Conservation (phyloP, 164 flowering plant species). For the Macadamia tetraphylla region DNA sequence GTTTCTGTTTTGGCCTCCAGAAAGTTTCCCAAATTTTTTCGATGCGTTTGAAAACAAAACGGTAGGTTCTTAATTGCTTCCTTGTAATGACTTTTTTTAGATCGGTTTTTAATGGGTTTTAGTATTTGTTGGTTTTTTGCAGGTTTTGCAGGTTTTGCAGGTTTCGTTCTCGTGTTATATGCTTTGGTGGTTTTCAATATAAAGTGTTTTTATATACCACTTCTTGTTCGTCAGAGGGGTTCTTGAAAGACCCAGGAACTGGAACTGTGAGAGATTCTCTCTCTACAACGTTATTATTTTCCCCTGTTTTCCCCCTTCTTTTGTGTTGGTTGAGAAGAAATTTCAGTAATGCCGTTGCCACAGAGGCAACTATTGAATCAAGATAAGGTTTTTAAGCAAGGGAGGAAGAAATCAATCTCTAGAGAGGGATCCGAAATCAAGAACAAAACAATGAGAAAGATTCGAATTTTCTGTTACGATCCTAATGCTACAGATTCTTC, state of each 20-base stretch:
- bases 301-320: conserved; percentile 1
- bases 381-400: conserved; percentile 20
- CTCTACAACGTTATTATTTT: conserved; percentile 4
- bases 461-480: conserved; percentile 61
- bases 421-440: neutral
- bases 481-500: conserved; percentile 82
- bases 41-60: conserved; percentile 88
- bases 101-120: neutral
- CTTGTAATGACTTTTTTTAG: too few species aligned
- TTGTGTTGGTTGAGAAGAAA: neutral
- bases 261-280: conserved; percentile 22
- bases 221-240: conserved; percentile 64
- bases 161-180: conserved; percentile 72
- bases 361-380: conserved; percentile 19
- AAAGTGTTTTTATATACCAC: conserved; percentile 37
- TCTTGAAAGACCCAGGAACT: conserved; percentile 18
- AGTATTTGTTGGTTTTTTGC: conserved; percentile 2
- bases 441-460: conserved; percentile 31
- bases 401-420: conserved; percentile 13
- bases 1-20: conserved; percentile 11
- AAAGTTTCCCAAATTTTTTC: conserved; percentile 36
- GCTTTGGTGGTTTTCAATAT: conserved; percentile 71
- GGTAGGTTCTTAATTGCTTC: conserved; percentile 29
- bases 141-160: conserved; percentile 40
- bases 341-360: conserved; percentile 29